These are phyloP conservation scores for Sporothrix inflata DNA, from an alignment of 2,329 filamentous ascomycete species.

Conservation along the genomic window DNA sequence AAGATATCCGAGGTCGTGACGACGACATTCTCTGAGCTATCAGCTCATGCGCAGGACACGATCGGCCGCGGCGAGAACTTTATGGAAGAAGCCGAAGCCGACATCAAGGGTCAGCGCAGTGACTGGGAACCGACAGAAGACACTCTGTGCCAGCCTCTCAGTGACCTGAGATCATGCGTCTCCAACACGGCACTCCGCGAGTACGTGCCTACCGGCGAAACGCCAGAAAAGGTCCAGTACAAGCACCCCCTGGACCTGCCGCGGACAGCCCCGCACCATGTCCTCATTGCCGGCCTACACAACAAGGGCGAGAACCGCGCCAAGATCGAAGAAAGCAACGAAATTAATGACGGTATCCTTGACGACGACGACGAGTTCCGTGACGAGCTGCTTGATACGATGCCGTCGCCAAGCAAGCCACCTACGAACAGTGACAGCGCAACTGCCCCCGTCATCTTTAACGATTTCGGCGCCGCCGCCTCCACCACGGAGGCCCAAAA, in stretches of 20 bases:
- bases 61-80: constrained; percentile 70
- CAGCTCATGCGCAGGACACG: constrained; percentile 69
- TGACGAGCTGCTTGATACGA: constrained; percentile 23
- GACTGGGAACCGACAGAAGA: constrained; percentile 63
- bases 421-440: not conserved
- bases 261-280: constrained; percentile 61
- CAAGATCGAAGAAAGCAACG: not conserved
- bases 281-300: constrained; percentile 47
- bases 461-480: constrained; percentile 33
- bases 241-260: constrained; percentile 79
- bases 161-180: constrained; percentile 71
- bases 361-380: constrained; percentile 17
- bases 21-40: constrained; percentile 72
- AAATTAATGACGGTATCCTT: not conserved
- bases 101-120: constrained; percentile 61
- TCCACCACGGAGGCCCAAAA: constrained; percentile 25
- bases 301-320: constrained; percentile 33
- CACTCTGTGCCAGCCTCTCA: constrained; percentile 69
- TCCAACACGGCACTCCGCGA: constrained; percentile 68
- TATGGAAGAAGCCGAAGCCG: constrained; percentile 67
- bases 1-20: constrained; percentile 69
- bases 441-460: constrained; percentile 35
- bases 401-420: constrained; percentile 42
- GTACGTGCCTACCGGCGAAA: constrained; percentile 83
- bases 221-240: constrained; percentile 80